phyloP scores from a whole-genome alignment of 768 basidiomycete genomes.

The Zangia roseola region DNA sequence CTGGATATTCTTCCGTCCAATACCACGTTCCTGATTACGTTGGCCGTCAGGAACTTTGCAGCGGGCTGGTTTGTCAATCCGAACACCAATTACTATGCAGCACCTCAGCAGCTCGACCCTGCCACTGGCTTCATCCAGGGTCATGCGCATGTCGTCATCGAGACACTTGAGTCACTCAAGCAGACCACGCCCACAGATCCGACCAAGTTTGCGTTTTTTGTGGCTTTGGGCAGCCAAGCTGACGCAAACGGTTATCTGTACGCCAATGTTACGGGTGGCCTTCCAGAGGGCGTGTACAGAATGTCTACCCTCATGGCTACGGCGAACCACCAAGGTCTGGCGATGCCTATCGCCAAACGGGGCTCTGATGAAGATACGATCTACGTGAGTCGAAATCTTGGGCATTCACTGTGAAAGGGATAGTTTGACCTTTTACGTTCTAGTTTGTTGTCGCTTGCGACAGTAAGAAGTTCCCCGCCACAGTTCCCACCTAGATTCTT shows the following conservation, averaged over 20 bases:
- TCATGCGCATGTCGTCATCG: constrained; percentile 62
- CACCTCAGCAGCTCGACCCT: constrained; percentile 51
- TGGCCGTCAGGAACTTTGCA: constrained; percentile 45
- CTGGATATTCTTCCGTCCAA: constrained; percentile 41
- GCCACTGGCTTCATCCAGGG: constrained; percentile 52
- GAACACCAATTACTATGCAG: constrained; percentile 49
- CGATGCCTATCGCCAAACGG: constrained; percentile 38
- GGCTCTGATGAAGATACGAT: constrained; percentile 41
- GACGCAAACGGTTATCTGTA: constrained; percentile 46
- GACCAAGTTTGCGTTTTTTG: constrained; percentile 58
- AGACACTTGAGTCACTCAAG: constrained; percentile 46
- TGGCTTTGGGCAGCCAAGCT: constrained; percentile 43
- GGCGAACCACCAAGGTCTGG: constrained; percentile 45
- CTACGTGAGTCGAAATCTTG: constrained; percentile 32
- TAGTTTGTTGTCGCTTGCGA: constrained; percentile 27
- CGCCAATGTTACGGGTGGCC: constrained; percentile 49
- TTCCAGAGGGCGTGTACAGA: constrained; percentile 52
- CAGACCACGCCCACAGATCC: constrained; percentile 51
- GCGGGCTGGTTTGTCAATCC: constrained; percentile 63
- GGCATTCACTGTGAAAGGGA: neutral
- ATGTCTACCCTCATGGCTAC: constrained; percentile 44
- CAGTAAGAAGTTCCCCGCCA: constrained; percentile 8
- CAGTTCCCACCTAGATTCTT: neutral
- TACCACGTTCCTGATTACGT: constrained; percentile 49
- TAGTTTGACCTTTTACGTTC: constrained; percentile 3